A percentile compares a stretch with the other conserved stretches of the same genome.
Conservation (phyloP, 2,329 filamentous ascomycete genomes). For the Fonsecaea monophora region DNA sequence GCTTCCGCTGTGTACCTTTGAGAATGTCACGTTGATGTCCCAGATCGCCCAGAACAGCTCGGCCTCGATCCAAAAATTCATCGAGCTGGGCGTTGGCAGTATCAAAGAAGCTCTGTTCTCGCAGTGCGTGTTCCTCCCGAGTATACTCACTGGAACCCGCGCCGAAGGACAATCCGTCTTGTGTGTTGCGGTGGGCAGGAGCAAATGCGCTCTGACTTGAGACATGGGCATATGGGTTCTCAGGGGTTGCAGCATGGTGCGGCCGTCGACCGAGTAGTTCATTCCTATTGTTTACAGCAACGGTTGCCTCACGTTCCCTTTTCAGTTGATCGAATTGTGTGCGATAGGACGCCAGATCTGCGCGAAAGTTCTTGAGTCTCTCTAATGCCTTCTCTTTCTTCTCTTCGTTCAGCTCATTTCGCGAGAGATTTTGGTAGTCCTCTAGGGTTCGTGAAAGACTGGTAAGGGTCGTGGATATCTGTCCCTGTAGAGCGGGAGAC, state of each 20-base stretch:
- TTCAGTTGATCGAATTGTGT: slow-evolving; percentile 79
- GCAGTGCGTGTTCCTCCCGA: slow-evolving; percentile 81
- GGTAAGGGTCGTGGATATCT: slow-evolving; percentile 78
- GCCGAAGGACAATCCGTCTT: slow-evolving; percentile 54
- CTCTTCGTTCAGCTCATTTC: slow-evolving; percentile 84
- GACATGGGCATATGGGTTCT: slow-evolving; percentile 86
- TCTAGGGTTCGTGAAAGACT: slow-evolving; percentile 89
- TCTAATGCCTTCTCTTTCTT: slow-evolving; percentile 92
- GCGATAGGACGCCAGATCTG: slow-evolving; percentile 81
- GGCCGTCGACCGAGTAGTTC: slow-evolving; percentile 87
- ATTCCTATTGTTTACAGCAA: slow-evolving; percentile 71
- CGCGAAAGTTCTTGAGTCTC: slow-evolving; percentile 82
- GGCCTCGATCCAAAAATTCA: slow-evolving; percentile 89
- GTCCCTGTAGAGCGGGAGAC: slow-evolving; percentile 70
- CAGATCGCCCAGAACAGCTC: slow-evolving; percentile 87
- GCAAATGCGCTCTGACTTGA: slow-evolving; percentile 54
- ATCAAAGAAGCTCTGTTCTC: slow-evolving; percentile 87
- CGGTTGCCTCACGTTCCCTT: slow-evolving; percentile 75
- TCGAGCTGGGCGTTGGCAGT: slow-evolving; percentile 85
- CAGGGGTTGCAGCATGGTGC: slow-evolving; percentile 78
- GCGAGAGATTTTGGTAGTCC: slow-evolving; percentile 84
- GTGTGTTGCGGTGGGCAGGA: slow-evolving; percentile 41
- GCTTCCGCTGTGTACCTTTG: slow-evolving; percentile 87
- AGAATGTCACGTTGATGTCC: slow-evolving; percentile 91
- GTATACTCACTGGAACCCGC: slow-evolving; percentile 62